phyloP scores from a whole-genome alignment of 331 rosid species.

The Quercus lobata region DNA sequence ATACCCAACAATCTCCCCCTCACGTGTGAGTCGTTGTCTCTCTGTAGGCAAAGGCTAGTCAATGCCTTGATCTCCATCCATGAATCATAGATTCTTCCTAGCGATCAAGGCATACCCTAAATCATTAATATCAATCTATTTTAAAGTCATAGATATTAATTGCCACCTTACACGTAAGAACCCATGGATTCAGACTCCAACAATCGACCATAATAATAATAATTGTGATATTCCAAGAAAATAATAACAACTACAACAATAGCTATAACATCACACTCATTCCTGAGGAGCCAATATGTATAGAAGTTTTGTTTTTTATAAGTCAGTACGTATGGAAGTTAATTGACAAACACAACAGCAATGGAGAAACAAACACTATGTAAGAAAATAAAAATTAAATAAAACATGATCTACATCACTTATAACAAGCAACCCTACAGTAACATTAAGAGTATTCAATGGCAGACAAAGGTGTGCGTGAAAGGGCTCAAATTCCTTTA shows the following conservation, averaged over 20 bases:
- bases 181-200: neutral
- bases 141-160: neutral
- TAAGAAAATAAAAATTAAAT: neutral
- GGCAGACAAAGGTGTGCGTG: neutral
- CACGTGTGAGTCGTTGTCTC: too few species aligned
- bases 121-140: neutral
- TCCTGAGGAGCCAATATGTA: neutral
- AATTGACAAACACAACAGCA: neutral
- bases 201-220: neutral
- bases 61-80: neutral
- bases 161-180: neutral
- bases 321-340: neutral
- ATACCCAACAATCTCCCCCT: too few species aligned
- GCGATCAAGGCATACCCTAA: neutral
- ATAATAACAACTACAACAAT: neutral
- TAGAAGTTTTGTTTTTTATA: neutral
- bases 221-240: neutral
- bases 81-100: neutral
- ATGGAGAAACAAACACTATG: neutral
- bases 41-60: too few species aligned
- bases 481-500: slow-evolving; percentile 12
- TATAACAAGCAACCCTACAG: neutral
- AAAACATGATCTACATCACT: neutral
- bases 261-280: neutral
- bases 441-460: neutral